Base-by-base conservation (phyloP, 768 basidiomycete species). In the Tylopilus felleus region DNA sequence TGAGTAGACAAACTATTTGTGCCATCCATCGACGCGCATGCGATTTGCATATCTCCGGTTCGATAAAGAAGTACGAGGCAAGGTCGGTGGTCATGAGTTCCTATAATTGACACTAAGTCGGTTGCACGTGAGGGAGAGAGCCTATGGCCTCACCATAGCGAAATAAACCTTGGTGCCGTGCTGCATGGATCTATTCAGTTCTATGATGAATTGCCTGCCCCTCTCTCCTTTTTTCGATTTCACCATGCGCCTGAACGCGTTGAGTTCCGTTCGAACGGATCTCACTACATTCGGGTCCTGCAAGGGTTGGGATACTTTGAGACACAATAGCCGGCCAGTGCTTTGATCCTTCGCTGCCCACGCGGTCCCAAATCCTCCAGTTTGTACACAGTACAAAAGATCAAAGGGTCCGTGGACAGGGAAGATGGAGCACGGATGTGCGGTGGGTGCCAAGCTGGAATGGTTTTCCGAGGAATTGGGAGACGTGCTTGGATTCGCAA, bases 51-150 rank as follows among this genome's bases (percentile, higher is more conserved):
- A 61, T 50, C n/a, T 58, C 61, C 6, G 67, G 57, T 8, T 68
- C 47, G n/a, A 29, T 31, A 6, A 8, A 29, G 29, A 78, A 41
- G 21, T 74, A 65, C n/a, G 64, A 58, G 27, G 58, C 47, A 19
- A 78, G 59, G 35, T 78, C 74, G 21, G 63, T 64, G 4, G 65
- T 47, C 77, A 78, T 74, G 41, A 78, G 63, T 47, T 74, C 74
- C 77, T 77, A 23, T 38, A 35, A 19, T n/a, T 1, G 28, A 48
- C 16, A 38, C 4, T 50, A 17, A 60, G 52, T n/a, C 25, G 1
- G 48, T 35, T n/a, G 36, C 14, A 46, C 9, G 8, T 6, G 13
- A 13, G n/a, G 7, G 10, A 41, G 10, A 41, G 17, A 42, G 8
- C 4, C 9, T 10, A 21, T 9, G n/a, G 60, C n/a, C 72, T 55